These are phyloP conservation scores for Astrothelium subdiscretum DNA, from an alignment of 495 filamentous ascomycete species.

Conservation along the genomic window DNA sequence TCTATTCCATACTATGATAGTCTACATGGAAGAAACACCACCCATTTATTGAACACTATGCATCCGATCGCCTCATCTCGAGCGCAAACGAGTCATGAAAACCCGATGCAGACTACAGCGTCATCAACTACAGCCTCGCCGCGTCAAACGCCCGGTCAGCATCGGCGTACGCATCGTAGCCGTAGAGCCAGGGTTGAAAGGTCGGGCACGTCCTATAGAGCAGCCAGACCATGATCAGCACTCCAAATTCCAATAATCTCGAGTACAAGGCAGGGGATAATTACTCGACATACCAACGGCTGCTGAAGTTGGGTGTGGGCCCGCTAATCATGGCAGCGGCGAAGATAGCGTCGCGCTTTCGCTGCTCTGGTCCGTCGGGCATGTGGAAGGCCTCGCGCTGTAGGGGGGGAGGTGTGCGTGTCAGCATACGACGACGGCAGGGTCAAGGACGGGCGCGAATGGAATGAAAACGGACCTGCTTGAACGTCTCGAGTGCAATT, in stretches of 20 bases:
- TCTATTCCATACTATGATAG: background rate
- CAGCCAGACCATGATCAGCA: background rate
- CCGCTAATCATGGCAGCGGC: background rate
- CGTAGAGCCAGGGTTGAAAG: constrained; percentile 6
- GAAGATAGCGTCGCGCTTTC: constrained; percentile 14
- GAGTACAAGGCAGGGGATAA: background rate
- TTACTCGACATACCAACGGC: background rate
- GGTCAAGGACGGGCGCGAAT: background rate
- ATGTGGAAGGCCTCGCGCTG: constrained; percentile 11
- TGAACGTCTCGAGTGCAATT: constrained; percentile 13
- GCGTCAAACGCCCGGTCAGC: constrained; percentile 1
- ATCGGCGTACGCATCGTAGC: background rate
- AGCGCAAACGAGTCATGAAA: background rate
- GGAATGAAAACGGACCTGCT: constrained; percentile 3
- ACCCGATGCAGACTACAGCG: background rate
- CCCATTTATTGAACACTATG: background rate
- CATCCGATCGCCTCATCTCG: background rate
- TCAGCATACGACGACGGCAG: background rate
- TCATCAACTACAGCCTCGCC: background rate
- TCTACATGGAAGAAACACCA: background rate
- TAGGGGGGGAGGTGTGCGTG: background rate
- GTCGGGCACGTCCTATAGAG: constrained; percentile 4
- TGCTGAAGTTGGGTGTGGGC: background rate
- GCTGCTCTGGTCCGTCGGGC: constrained; percentile 14
- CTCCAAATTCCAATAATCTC: background rate